These are phyloP conservation scores for Myxozyma mucilagina DNA, from an alignment of 805 yeast genomes.

Conservation along the genomic window DNA sequence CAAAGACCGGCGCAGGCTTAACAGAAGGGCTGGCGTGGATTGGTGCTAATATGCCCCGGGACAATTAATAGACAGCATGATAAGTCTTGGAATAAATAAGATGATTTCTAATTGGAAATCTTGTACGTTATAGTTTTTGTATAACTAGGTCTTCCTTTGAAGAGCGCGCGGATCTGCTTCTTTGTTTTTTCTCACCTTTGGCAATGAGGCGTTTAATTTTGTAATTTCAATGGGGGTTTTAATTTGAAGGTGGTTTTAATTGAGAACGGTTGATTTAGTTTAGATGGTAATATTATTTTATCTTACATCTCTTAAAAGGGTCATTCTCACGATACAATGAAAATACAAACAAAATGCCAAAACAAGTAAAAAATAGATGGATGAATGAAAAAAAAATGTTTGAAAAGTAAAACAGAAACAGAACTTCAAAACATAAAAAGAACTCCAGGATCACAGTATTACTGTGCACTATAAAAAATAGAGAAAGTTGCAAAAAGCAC, in stretches of 20 bases:
- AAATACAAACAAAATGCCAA: not conserved
- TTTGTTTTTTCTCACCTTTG: too few relatives aligned
- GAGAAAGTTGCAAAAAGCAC: too few relatives aligned
- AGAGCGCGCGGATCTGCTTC: too few relatives aligned
- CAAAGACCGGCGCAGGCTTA: conserved; percentile 98
- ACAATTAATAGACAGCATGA: not conserved
- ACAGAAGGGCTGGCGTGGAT: conserved; percentile 98
- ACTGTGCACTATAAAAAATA: too few relatives aligned
- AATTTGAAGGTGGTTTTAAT: not conserved
- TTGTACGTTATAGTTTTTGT: too few relatives aligned
- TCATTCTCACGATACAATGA: not conserved
- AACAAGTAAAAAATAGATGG: not conserved
- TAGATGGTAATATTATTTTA: not conserved
- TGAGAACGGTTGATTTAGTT: not conserved
- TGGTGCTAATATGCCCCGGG: conserved; percentile 76
- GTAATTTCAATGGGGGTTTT: not conserved
- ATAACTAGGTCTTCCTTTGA: too few relatives aligned
- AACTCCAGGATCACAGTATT: too few relatives aligned
- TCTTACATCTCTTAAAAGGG: not conserved
- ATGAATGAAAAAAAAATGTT: not conserved
- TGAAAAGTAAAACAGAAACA: not conserved
- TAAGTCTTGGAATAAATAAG: too few relatives aligned
- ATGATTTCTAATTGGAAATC: too few relatives aligned
- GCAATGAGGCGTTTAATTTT: too few relatives aligned
- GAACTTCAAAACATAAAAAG: not conserved